These are phyloP conservation scores for Podospora bellae-mahoneyi DNA, from an alignment of 495 filamentous ascomycete genomes.

Conservation along the genomic window DNA sequence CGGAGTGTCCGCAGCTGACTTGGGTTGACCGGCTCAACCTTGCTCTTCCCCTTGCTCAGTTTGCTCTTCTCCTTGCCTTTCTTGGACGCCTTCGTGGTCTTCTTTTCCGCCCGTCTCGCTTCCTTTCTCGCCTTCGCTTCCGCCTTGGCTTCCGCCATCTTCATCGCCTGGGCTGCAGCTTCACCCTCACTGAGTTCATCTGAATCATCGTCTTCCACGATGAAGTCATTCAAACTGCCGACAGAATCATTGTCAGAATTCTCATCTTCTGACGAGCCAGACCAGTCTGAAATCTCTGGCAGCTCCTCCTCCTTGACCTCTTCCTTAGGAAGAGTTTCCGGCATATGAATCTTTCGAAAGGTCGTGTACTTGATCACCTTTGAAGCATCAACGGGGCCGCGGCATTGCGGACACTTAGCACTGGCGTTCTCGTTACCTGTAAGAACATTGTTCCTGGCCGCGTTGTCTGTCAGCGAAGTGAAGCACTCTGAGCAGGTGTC, in stretches of 20 bases:
- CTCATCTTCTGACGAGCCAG: conserved; percentile 29
- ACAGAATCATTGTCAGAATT: conserved; percentile 15
- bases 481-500: conserved; percentile 78
- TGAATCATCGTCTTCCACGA: conserved; percentile 27
- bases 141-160: background rate
- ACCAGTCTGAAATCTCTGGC: conserved; percentile 35
- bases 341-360: conserved; percentile 74
- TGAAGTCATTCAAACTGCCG: conserved; percentile 5
- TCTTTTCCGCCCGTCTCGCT: conserved; percentile 15
- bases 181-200: conserved; percentile 10
- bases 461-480: conserved; percentile 61
- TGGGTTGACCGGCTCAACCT: conserved; percentile 27
- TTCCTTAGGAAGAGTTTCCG: conserved; percentile 33
- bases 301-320: conserved; percentile 6
- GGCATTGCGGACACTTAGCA: conserved; percentile 74
- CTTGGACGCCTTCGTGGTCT: conserved; percentile 15
- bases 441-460: conserved; percentile 46
- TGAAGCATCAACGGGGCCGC: conserved; percentile 57
- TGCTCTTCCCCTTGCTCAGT: conserved; percentile 25
- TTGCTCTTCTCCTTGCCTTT: conserved; percentile 30
- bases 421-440: conserved; percentile 57
- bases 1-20: conserved; percentile 32
- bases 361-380: conserved; percentile 68
- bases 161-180: conserved; percentile 10
- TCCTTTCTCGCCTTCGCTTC: conserved; percentile 6